These are phyloP conservation scores for Chrysochromulina parva DNA, from an alignment of 78 protist genomes.

Conservation along the genomic window DNA sequence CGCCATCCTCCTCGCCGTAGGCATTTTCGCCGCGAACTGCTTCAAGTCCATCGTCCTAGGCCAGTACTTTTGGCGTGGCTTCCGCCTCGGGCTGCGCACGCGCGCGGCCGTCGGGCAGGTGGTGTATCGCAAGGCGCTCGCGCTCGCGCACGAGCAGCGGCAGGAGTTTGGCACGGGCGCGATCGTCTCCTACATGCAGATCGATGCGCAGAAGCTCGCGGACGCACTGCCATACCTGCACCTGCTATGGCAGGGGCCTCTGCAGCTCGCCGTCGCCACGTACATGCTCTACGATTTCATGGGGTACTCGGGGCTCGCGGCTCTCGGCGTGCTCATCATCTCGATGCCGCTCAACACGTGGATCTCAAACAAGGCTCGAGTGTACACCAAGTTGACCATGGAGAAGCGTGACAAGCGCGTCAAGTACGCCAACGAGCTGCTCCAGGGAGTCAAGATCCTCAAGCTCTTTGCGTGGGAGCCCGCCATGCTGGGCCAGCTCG, in stretches of 20 bases:
- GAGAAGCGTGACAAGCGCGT: constrained; percentile 36
- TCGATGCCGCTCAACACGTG: neutral
- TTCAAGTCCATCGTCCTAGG: neutral
- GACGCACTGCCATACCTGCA: constrained; percentile 21
- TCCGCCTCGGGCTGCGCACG: neutral
- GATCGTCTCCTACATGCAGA: constrained; percentile 22
- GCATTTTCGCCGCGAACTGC: neutral
- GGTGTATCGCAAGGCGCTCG: neutral
- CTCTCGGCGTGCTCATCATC: neutral
- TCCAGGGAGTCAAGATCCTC: constrained; percentile 51
- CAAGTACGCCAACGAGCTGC: constrained; percentile 55
- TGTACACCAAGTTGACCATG: neutral
- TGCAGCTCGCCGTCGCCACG: neutral
- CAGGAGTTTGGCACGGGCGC: neutral
- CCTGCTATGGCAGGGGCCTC: neutral
- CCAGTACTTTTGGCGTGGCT: constrained; percentile 23
- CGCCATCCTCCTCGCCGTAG: neutral
- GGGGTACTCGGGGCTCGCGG: neutral
- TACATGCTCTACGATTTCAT: neutral
- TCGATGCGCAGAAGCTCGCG: neutral
- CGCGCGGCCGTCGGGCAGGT: neutral
- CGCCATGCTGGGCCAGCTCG: neutral
- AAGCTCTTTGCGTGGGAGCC: constrained; percentile 61
- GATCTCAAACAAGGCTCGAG: neutral
- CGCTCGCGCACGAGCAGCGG: neutral